Percentiles rank a stretch among this genome's conserved stretches.
These are phyloP conservation scores for Mrakia blollopis DNA, from an alignment of 768 basidiomycete species.

Conservation along the genomic window DNA sequence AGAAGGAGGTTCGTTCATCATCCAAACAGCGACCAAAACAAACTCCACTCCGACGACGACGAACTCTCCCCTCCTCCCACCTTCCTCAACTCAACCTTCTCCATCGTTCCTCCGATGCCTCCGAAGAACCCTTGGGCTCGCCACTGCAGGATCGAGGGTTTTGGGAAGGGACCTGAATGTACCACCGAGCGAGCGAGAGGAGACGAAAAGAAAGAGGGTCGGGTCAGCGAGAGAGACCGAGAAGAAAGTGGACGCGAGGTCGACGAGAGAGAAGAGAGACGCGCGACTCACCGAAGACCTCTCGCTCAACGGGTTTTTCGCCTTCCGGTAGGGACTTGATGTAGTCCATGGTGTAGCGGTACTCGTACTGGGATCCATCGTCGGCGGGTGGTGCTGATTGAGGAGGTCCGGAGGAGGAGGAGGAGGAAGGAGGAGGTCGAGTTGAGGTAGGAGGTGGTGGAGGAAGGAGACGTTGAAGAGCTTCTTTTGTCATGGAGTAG, in stretches of 20 bases:
- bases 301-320: slow-evolving; percentile 44
- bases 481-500: slow-evolving; percentile 44
- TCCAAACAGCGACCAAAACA: slow-evolving; percentile 23
- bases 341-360: slow-evolving; percentile 44
- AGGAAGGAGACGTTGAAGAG: slow-evolving; percentile 45
- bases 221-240: background rate
- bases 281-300: slow-evolving; percentile 43
- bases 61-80: slow-evolving; percentile 46
- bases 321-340: slow-evolving; percentile 40
- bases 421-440: background rate
- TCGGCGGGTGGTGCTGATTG: slow-evolving; percentile 33
- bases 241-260: slow-evolving; percentile 20
- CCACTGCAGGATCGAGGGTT: slow-evolving; percentile 77
- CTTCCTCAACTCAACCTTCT: slow-evolving; percentile 67
- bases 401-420: slow-evolving; percentile 9
- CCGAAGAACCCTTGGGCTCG: slow-evolving; percentile 78
- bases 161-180: slow-evolving; percentile 71
- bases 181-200: slow-evolving; percentile 39
- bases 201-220: slow-evolving; percentile 42
- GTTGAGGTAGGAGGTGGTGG: slow-evolving; percentile 23
- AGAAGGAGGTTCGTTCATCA: background rate
- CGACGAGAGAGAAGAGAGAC: background rate
- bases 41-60: slow-evolving; percentile 31
- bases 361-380: slow-evolving; percentile 41
- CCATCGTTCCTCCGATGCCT: slow-evolving; percentile 50